Base-by-base conservation (phyloP, 768 basidiomycete genomes). In the Grammothele lineata region DNA sequence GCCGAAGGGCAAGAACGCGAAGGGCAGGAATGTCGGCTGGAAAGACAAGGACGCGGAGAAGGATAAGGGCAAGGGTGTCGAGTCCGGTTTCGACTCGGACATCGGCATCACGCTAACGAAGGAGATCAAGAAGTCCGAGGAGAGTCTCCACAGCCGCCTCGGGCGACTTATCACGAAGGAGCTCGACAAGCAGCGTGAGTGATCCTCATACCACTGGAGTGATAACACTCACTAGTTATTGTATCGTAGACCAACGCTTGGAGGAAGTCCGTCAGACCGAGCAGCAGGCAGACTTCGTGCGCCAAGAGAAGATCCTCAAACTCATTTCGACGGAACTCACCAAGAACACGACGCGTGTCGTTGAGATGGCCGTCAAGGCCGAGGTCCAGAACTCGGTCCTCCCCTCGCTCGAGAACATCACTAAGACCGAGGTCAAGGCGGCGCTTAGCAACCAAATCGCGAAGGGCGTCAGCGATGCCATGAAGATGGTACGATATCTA, bases 291-390 rank as follows among this genome's bases (percentile, higher is more conserved):
- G 89, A 92, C 60, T 88, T 89, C 51, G 73, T 81, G 32, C 80
- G 90, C 12, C 89, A 93, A 65, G 91, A 93, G 68, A 90, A 87
- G 65, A 88, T 92, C 51, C 70, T 92, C 58, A 92, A 92, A 68
- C 70, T 92, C 44, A 91, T 92, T 55, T 92, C 89, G 19, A 87
- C 79, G 1, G 87, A 91, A 65, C 73, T 92, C 41, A 91, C 86
- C 8, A 82, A 86, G 67, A 92, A 92, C 56, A 92, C 90, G 10
- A 89, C 88, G 9, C 78, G 88, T 11, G 87, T 92, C 39, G 91
- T 93, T 36, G 91, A 93, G 69, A 77, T 85, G 75, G 91, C 89
- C 12, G 85, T 92, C 59, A 91, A 90, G 70, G 74, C 70, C 43
- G 90, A 92, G 62, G 85, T 92, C 14, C 88, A 88, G 62, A 84